Evolutionary conservation across 805 yeast species (phyloP).

Genomic region (Candida gorgasii): DNA sequence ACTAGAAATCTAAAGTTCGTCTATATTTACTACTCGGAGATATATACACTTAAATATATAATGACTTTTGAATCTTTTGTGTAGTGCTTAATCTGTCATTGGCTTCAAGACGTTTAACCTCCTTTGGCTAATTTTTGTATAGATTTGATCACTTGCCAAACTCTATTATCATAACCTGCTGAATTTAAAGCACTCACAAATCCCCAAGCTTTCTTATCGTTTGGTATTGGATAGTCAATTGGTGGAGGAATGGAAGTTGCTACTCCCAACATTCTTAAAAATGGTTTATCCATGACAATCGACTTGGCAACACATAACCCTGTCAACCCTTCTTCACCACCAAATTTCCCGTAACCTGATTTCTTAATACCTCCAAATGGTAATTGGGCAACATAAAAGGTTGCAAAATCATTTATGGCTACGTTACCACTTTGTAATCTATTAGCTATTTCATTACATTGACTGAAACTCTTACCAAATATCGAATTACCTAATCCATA

Average conservation of each 20-base stretch:
- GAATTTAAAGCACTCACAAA: slow-evolving; percentile 79
- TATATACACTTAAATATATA: slow-evolving; percentile 5
- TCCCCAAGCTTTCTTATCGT: slow-evolving; percentile 82
- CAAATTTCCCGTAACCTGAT: slow-evolving; percentile 96
- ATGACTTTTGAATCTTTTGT: slow-evolving; percentile 1
- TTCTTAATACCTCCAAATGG: slow-evolving; percentile 96
- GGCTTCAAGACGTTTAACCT: slow-evolving; percentile 18
- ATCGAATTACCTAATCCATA: slow-evolving; percentile 93
- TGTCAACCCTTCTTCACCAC: slow-evolving; percentile 94
- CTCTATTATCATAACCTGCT: slow-evolving; percentile 77
- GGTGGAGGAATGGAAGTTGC: slow-evolving; percentile 85
- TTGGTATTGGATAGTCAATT: slow-evolving; percentile 86
- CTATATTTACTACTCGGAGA: background rate
- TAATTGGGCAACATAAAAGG: slow-evolving; percentile 90
- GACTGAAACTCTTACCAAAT: slow-evolving; percentile 64
- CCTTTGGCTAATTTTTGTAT: slow-evolving; percentile 40
- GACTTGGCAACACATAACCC: slow-evolving; percentile 88
- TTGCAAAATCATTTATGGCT: slow-evolving; percentile 97
- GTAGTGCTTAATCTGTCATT: too few species aligned
- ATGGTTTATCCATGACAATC: slow-evolving; percentile 79
- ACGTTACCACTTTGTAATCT: slow-evolving; percentile 81
- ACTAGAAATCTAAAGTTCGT: too few species aligned
- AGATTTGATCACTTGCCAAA: slow-evolving; percentile 59
- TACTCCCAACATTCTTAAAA: slow-evolving; percentile 55
- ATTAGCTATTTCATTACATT: slow-evolving; percentile 64